Evolutionary conservation across 352 stramenopile genomes (phyloP).

Genomic region (Phytophthora cactorum): DNA sequence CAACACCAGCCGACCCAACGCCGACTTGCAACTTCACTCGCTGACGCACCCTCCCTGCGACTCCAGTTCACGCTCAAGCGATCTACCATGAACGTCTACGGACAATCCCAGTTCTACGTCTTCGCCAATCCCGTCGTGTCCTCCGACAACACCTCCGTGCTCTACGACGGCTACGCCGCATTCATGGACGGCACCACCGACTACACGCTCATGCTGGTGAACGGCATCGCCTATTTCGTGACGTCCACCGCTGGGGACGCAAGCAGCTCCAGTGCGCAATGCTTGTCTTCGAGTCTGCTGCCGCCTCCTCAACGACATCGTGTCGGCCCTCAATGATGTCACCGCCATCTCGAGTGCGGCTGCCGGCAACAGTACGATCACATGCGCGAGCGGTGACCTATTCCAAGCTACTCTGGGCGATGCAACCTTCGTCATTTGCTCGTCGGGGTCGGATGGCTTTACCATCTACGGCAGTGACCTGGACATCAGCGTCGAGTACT

Average conservation of each 20-base stretch:
- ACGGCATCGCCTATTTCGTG: conserved; percentile 12
- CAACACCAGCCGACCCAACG: conserved; percentile 4
- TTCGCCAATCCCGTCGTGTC: conserved; percentile 42
- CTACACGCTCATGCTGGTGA: conserved; percentile 35
- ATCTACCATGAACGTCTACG: conserved; percentile 39
- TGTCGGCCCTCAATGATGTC: conserved; percentile 23
- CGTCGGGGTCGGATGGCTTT: conserved; percentile 16
- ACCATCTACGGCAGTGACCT: conserved; percentile 31
- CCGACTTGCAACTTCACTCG: conserved; percentile 16
- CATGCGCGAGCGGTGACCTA: conserved; percentile 30
- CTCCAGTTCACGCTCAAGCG: conserved; percentile 44
- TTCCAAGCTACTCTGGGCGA: conserved; percentile 36
- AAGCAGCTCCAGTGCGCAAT: conserved; percentile 10
- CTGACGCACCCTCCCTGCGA: conserved; percentile 33
- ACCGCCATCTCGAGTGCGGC: conserved; percentile 24
- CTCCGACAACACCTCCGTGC: conserved; percentile 20
- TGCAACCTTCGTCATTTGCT: conserved; percentile 38
- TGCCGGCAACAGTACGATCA: conserved; percentile 16
- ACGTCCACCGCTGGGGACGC: conserved; percentile 5
- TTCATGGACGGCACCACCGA: conserved; percentile 27
- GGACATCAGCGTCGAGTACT: conserved; percentile 29
- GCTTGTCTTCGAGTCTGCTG: conserved; percentile 23
- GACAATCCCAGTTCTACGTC: conserved; percentile 36
- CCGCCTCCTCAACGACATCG: conserved; percentile 29
- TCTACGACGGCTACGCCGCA: conserved; percentile 33